Percentiles rank a stretch among this genome's conserved stretches.
Evolutionary conservation across 495 filamentous ascomycete genomes (phyloP).

Genomic region (Immersiella caudata): DNA sequence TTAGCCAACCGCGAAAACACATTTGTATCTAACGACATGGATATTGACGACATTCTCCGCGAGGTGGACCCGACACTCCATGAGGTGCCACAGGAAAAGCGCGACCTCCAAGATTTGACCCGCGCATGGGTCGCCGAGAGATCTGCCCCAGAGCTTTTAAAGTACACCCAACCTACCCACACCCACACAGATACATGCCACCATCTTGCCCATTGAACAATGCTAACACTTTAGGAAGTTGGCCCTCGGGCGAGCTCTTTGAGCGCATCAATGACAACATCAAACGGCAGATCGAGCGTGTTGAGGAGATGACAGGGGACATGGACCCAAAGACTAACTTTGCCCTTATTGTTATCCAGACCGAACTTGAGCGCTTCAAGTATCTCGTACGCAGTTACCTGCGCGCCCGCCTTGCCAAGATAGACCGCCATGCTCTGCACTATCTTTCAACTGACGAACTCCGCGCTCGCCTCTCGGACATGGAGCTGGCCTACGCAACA

Average conservation of each 20-base stretch:
- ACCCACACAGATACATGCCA: background rate
- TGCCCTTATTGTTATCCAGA: conserved; percentile 90
- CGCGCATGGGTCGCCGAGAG: conserved; percentile 92
- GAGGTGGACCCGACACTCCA: conserved; percentile 68
- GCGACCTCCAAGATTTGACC: conserved; percentile 86
- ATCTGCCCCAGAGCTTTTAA: conserved; percentile 77
- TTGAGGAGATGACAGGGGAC: conserved; percentile 75
- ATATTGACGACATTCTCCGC: conserved; percentile 87
- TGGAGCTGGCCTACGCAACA: conserved; percentile 75
- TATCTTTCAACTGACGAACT: conserved; percentile 56
- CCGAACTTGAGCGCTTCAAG: conserved; percentile 91
- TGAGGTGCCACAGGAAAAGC: conserved; percentile 60
- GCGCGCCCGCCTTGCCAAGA: conserved; percentile 84
- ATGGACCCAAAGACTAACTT: conserved; percentile 90
- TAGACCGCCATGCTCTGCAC: conserved; percentile 68
- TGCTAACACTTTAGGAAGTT: conserved; percentile 39
- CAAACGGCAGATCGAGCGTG: conserved; percentile 65
- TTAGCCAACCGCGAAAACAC: too few species aligned
- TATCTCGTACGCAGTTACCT: conserved; percentile 85
- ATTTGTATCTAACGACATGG: conserved; percentile 54
- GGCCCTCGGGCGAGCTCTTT: conserved; percentile 53
- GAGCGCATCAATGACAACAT: conserved; percentile 80
- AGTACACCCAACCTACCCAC: conserved; percentile 37
- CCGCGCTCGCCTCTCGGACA: conserved; percentile 62
- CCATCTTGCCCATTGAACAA: background rate